Percentiles rank a stretch among this genome's conserved stretches.
phyloP scores from a whole-genome alignment of 345 rosid genomes.

The Hypericum androsaemum region DNA sequence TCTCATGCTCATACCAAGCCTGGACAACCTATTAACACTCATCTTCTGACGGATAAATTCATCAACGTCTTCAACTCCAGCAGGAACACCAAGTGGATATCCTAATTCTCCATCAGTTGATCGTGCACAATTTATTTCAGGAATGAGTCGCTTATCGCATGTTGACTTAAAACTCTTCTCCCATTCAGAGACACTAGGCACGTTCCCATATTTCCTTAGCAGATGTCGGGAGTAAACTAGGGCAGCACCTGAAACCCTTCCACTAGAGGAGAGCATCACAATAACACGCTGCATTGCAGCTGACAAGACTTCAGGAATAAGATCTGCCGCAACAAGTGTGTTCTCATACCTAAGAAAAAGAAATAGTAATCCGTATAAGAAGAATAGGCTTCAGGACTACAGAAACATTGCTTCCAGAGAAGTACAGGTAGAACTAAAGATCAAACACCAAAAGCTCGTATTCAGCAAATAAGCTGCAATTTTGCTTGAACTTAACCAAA shows the following conservation, averaged over 20 bases:
- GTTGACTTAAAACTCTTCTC: constrained; percentile 59
- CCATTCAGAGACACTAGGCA: constrained; percentile 87
- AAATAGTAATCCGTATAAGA: not conserved
- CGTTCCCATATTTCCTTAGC: constrained; percentile 58
- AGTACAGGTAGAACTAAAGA: too few species aligned
- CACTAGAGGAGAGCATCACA: constrained; percentile 49
- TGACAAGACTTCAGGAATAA: constrained; percentile 77
- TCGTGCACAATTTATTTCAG: constrained; percentile 82
- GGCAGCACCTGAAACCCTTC: constrained; percentile 56
- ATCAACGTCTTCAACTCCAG: constrained; percentile 80
- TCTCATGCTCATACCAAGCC: constrained; percentile 77
- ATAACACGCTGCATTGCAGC: constrained; percentile 54
- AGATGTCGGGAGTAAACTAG: constrained; percentile 69
- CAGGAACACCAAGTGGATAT: constrained; percentile 57
- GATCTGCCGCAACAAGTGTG: constrained; percentile 64
- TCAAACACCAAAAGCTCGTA: too few species aligned
- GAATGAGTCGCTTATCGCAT: constrained; percentile 68
- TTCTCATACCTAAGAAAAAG: constrained; percentile 61
- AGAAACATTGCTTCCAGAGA: too few species aligned
- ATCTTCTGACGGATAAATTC: constrained; percentile 78
- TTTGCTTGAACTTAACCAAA: too few species aligned
- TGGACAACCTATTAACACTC: constrained; percentile 43
- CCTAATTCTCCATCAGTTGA: constrained; percentile 64
- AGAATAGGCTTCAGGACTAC: too few species aligned
- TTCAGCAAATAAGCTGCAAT: too few species aligned